Conservation (phyloP, 2,329 filamentous ascomycete species). For the Colletotrichum australisinense region DNA sequence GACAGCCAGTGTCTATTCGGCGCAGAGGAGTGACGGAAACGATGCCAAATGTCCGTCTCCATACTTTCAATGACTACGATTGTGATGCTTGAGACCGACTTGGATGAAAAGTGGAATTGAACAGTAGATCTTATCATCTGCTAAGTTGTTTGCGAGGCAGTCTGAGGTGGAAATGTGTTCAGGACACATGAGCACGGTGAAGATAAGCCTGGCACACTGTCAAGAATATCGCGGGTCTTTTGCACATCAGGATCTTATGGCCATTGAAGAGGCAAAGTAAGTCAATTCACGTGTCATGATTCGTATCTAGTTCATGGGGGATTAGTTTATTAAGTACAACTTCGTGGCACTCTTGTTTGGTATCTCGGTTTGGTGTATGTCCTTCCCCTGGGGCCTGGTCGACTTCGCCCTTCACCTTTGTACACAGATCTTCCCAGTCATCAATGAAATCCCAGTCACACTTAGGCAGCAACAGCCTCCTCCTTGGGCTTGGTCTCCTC, state of each 20-base stretch:
- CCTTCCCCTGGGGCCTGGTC: not conserved
- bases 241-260: not conserved
- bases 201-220: not conserved
- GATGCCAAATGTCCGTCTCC: too few relatives aligned
- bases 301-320: constrained; percentile 23
- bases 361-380: constrained; percentile 15
- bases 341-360: constrained; percentile 8
- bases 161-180: not conserved
- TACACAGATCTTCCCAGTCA: constrained; percentile 15
- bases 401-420: constrained; percentile 7
- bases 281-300: constrained; percentile 7
- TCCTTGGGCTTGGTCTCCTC: constrained; percentile 33
- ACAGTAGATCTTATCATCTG: too few relatives aligned
- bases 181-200: not conserved
- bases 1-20: too few relatives aligned
- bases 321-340: constrained; percentile 31
- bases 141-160: not conserved
- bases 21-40: too few relatives aligned
- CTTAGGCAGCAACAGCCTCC: constrained; percentile 35
- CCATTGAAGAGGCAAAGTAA: not conserved
- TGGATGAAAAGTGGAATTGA: too few relatives aligned
- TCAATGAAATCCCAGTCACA: not conserved
- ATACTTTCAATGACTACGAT: too few relatives aligned
- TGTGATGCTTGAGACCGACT: too few relatives aligned
- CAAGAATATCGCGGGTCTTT: not conserved